Evolutionary conservation across 176 grass and related monocot genomes (phyloP), one percentile per base, ranked within the genome.

Genomic region (Alloteropsis semialata): DNA sequence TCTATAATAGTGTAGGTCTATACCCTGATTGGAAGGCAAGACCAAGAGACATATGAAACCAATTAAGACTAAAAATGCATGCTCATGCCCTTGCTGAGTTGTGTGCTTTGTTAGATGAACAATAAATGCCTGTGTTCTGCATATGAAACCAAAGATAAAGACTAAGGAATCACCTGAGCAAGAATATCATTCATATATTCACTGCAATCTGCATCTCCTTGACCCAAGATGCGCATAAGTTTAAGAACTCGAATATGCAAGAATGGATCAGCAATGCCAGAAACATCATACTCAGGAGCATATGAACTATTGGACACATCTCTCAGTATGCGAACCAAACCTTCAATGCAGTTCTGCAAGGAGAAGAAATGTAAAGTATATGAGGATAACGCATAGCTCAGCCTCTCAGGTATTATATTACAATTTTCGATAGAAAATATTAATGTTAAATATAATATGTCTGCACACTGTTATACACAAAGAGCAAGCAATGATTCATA

Each of bases 151-250:
- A 62, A 51, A 81, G 33, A 65, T 11, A 64, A 1, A 33, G 57
- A 81, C 63, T 56, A 87, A 78, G 81, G 79, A 88, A 65, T 88
- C 46, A 95, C 96, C 92, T 98, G 96, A 65, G 96, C 96, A 74
- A 98, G 92, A 89, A 98, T 95, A 72, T 98, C 96, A 82, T 98
- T 98, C 86, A 95, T 93, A 85, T 87, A 85, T 89, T 98, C 96
- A 89, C 92, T 95, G 70, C 88, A 92, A 53, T 98, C 95, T 59
- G 90, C 90, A 82, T 98, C 95, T 84, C 90, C 92, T 56, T 94
- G 92, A 70, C 95, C 95, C 88, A 98, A 84, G 28, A 95, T 76
- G 36, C 84, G 92, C 88, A 95, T 78, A 42, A 98, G 86, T 88
- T 91, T 98, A 90, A 98, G 95, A 29, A 86, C 90, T 45, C 92